Evolutionary conservation across 139 green algal species (phyloP), one percentile per base, ranked within the genome.

Genomic region (Micractinium sp.): DNA sequence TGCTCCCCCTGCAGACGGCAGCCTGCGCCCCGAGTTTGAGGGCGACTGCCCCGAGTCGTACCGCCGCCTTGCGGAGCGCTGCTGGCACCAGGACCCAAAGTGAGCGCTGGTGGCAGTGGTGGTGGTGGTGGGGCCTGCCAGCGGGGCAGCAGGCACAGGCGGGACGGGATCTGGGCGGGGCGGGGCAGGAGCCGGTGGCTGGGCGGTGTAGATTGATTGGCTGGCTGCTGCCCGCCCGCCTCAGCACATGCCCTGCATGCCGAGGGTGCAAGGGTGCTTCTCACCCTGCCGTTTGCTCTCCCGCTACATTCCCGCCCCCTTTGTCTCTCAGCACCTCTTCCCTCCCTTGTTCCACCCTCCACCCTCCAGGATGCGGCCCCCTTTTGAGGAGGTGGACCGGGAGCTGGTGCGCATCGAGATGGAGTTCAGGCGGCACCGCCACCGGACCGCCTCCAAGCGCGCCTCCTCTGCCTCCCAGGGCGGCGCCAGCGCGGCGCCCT

Each of bases 41-140:
- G 89, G 39, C 73, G 84, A 86, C 56, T 86, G 73, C 60, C 89
- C 89, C 22, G 38, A 71, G 39, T 56, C 85, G 1, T 89, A 90
- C 82, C 86, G 83, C 80, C 39, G 38, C 33, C 61, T 92, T 29
- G 89, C 89, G 16, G 85, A 92, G 85, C 74, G 85, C 56, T 92
- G 89, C 89, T 92, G 89, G 89, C 85, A 88, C 89, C 66, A 89
- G 61, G 67, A 89, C 29, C 89, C 83, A 35, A 36, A 41, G 89
- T 83, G n/a, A 90, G 86, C 23, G 14, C 5, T 33, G n/a, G 35
- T 33, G 33, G n/a, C 75, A 31, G 35, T 19, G 63, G 20, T 71
- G 27, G 4, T 3, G 71, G 71, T 15, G 16, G 69, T 31, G 69
- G 69, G 25, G n/a, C n/a, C n/a, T n/a, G n/a, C n/a, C n/a, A n/a